phyloP scores from a whole-genome alignment of 805 yeast species.

The Brettanomyces anomalus region DNA sequence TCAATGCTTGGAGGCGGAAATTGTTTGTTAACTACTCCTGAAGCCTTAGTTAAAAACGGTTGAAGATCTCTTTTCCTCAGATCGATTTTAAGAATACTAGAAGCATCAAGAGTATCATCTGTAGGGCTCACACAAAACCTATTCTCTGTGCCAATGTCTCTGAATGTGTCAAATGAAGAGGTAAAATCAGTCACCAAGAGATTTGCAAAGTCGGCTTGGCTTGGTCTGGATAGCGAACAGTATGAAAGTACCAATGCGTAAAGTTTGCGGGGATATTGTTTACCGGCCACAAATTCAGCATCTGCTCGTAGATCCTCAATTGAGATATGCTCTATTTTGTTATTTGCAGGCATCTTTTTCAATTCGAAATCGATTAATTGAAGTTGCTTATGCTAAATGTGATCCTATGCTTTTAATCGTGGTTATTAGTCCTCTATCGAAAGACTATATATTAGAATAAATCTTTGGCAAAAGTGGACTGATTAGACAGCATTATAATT shows the following conservation, averaged over 20 bases:
- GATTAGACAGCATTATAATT: no score
- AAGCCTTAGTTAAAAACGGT: not conserved
- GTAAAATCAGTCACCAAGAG: conserved; percentile 19
- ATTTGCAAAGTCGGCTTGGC: conserved; percentile 3
- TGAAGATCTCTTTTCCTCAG: conserved; percentile 5
- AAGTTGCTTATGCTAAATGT: no score
- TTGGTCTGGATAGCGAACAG: conserved; percentile 1
- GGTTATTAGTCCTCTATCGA: no score
- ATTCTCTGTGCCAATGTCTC: conserved; percentile 1
- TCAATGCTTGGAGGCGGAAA: conserved; percentile 6
- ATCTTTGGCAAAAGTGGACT: no score
- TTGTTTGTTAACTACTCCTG: not conserved
- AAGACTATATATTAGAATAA: no score
- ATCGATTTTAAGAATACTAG: conserved; percentile 11
- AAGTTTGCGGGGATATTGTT: conserved; percentile 4
- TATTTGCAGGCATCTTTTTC: not conserved
- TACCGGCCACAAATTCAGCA: conserved; percentile 2
- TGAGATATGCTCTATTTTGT: not conserved
- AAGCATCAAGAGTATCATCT: not conserved
- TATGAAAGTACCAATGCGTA: conserved; percentile 13
- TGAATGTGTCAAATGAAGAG: conserved; percentile 2
- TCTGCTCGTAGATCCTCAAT: conserved; percentile 6
- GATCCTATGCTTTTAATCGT: no score
- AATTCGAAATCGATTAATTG: no score
- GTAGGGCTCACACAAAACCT: no score